phyloP scores from a whole-genome alignment of 1,284 basidiomycete genomes.

The Ceraceosorus guamensis region DNA sequence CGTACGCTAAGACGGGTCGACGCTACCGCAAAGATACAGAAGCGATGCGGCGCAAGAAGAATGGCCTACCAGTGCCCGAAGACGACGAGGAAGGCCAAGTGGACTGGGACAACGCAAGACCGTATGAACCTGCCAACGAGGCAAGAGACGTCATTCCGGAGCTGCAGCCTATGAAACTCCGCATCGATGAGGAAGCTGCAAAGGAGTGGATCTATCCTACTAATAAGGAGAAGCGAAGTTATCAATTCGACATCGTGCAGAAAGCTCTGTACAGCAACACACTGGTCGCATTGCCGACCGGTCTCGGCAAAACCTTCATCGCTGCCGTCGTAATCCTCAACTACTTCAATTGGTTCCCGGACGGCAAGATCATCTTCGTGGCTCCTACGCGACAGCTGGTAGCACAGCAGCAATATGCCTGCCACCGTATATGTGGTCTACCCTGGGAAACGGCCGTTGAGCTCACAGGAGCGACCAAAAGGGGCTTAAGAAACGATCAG shows the following conservation, averaged over 20 bases:
- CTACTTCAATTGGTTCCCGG: slow-evolving; percentile 42
- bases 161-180: slow-evolving; percentile 23
- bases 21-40: slow-evolving; percentile 4
- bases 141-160: slow-evolving; percentile 7
- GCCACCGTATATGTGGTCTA: slow-evolving; percentile 87
- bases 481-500: slow-evolving; percentile 44
- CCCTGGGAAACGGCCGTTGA: slow-evolving; percentile 78
- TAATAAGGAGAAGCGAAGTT: slow-evolving; percentile 79
- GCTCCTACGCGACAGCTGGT: slow-evolving; percentile 94
- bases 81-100: slow-evolving; percentile 1
- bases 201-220: slow-evolving; percentile 87
- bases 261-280: slow-evolving; percentile 82
- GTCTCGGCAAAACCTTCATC: slow-evolving; percentile 95
- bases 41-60: slow-evolving; percentile 6
- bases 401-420: slow-evolving; percentile 77
- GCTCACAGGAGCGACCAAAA: slow-evolving; percentile 62
- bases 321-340: slow-evolving; percentile 83
- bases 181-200: slow-evolving; percentile 67
- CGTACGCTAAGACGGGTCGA: slow-evolving; percentile 17
- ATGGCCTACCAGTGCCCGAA: not conserved
- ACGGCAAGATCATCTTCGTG: slow-evolving; percentile 69
- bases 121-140: slow-evolving; percentile 8
- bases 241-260: slow-evolving; percentile 89
- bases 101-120: slow-evolving; percentile 17
- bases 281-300: slow-evolving; percentile 88